phyloP scores from a whole-genome alignment of 768 basidiomycete genomes.

The Tricholoma flavovirens region DNA sequence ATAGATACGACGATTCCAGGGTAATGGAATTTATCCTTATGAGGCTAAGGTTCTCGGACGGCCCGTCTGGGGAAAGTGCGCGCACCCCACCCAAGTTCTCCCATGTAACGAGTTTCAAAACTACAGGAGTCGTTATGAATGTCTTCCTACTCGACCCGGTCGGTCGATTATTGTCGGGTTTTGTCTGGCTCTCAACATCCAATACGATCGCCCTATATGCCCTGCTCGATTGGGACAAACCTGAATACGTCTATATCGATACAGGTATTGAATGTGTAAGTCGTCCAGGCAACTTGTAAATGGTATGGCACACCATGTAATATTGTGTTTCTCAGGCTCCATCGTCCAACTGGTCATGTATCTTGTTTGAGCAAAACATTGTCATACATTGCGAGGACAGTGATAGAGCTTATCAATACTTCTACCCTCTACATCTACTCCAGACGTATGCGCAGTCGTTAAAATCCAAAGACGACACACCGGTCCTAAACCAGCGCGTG shows the following conservation, averaged over 20 bases:
- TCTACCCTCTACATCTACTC: constrained; percentile 52
- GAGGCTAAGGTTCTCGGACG: constrained; percentile 56
- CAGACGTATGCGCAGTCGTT: constrained; percentile 26
- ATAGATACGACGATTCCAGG: constrained; percentile 53
- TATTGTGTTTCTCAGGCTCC: constrained; percentile 34
- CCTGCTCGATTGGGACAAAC: constrained; percentile 59
- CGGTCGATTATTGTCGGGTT: constrained; percentile 55
- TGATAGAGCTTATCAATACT: constrained; percentile 59
- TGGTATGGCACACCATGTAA: background rate
- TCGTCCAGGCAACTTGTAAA: constrained; percentile 10
- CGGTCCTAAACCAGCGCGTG: constrained; percentile 35
- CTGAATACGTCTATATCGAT: constrained; percentile 67
- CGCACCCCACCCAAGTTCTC: constrained; percentile 44
- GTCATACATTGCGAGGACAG: constrained; percentile 73
- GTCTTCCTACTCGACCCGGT: constrained; percentile 68
- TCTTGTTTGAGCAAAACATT: constrained; percentile 56
- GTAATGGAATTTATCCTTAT: constrained; percentile 70
- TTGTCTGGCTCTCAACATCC: constrained; percentile 56
- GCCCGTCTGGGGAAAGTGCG: constrained; percentile 34
- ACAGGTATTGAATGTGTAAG: constrained; percentile 70
- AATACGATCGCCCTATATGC: constrained; percentile 59
- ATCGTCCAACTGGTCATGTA: constrained; percentile 77
- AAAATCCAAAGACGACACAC: constrained; percentile 25
- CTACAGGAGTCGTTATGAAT: constrained; percentile 68
- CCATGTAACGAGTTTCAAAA: constrained; percentile 57